Conservation (phyloP, 129 eudicot species). For the Flaveria brownii region DNA sequence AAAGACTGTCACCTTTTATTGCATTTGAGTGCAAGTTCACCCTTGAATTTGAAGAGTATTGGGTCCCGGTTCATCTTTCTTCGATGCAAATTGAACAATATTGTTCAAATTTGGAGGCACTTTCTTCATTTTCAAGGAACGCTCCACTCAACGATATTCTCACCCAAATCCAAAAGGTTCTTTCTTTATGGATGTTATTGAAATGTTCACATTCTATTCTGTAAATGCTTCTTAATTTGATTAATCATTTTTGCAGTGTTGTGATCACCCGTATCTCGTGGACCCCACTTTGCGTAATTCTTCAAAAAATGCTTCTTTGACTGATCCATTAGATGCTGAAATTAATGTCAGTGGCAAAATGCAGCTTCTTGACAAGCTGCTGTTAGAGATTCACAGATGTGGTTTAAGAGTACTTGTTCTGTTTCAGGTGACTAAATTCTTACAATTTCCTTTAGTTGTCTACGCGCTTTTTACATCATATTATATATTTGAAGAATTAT, state of each 20-base stretch:
- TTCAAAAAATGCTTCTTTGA: slow-evolving; percentile 30
- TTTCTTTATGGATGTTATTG: background rate
- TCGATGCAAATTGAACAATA: slow-evolving; percentile 60
- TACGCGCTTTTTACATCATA: background rate
- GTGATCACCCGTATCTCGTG: slow-evolving; percentile 86
- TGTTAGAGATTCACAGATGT: slow-evolving; percentile 51
- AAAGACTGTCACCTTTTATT: slow-evolving; percentile 36
- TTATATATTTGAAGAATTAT: background rate
- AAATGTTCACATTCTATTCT: background rate
- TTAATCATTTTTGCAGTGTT: slow-evolving; percentile 51
- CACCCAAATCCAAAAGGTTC: slow-evolving; percentile 18
- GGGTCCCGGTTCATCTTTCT: slow-evolving; percentile 75
- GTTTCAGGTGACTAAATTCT: slow-evolving; percentile 53
- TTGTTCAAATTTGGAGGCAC: slow-evolving; percentile 44
- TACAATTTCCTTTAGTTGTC: background rate
- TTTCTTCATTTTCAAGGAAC: slow-evolving; percentile 42
- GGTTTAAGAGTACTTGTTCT: slow-evolving; percentile 56
- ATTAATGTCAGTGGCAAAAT: slow-evolving; percentile 68
- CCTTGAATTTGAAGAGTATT: slow-evolving; percentile 49
- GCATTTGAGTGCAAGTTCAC: slow-evolving; percentile 39
- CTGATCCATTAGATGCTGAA: slow-evolving; percentile 50
- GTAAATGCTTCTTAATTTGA: background rate
- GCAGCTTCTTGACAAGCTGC: slow-evolving; percentile 58
- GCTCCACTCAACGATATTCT: slow-evolving; percentile 55
- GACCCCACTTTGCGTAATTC: slow-evolving; percentile 49